A percentile compares a stretch with the other conserved stretches of the same genome.
These are phyloP conservation scores for Ulmus americana DNA, from an alignment of 331 rosid species.

Conservation along the genomic window DNA sequence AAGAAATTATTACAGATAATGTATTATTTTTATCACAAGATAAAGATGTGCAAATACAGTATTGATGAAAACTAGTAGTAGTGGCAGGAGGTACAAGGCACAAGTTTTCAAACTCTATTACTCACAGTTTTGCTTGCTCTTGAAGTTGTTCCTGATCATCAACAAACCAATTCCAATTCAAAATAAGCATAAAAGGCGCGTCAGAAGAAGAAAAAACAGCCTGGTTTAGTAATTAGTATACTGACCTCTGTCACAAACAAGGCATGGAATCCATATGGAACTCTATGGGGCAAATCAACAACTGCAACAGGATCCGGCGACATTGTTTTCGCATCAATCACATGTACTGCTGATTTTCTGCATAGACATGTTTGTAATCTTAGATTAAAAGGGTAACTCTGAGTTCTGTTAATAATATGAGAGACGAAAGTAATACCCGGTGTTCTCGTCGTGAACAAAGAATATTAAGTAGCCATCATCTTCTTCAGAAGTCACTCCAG, in stretches of 20 bases:
- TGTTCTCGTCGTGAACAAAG: slow-evolving; percentile 75
- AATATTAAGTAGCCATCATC: slow-evolving; percentile 88
- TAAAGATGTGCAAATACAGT: neutral
- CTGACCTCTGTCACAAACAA: slow-evolving; percentile 88
- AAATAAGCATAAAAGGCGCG: neutral
- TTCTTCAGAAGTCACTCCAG: slow-evolving; percentile 67
- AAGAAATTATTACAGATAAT: no score
- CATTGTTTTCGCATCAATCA: slow-evolving; percentile 86
- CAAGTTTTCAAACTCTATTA: neutral
- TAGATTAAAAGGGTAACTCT: neutral
- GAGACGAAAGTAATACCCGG: slow-evolving; percentile 44
- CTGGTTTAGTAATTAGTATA: slow-evolving; percentile 5
- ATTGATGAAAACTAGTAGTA: neutral
- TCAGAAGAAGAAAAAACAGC: neutral
- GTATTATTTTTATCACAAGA: no score
- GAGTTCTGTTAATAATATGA: neutral
- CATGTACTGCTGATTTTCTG: slow-evolving; percentile 73
- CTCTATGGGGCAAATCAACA: slow-evolving; percentile 80
- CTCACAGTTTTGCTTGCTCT: slow-evolving; percentile 15
- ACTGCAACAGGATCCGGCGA: slow-evolving; percentile 81
- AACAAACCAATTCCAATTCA: neutral
- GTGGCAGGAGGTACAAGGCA: neutral
- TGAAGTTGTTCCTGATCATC: slow-evolving; percentile 17
- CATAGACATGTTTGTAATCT: neutral
- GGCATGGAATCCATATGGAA: slow-evolving; percentile 95